A percentile compares a stretch with the other conserved stretches of the same genome.
Evolutionary conservation across 2,329 filamentous ascomycete genomes (phyloP).

Genomic region (Ophiostoma sp.): DNA sequence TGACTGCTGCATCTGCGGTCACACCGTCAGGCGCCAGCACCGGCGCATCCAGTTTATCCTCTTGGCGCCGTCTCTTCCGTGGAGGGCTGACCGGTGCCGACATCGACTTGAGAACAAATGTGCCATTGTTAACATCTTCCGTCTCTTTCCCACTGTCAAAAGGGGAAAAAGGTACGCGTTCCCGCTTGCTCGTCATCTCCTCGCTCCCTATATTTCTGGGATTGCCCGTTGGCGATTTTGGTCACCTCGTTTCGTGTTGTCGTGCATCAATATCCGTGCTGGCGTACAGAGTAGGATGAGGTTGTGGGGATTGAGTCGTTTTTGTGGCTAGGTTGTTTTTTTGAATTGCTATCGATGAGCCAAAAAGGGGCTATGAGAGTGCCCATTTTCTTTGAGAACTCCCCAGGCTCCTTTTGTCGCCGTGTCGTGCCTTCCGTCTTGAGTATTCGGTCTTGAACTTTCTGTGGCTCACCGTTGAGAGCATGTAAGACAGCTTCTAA

Average conservation of each 20-base stretch:
- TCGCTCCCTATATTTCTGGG: neutral
- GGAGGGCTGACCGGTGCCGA: slow-evolving; percentile 49
- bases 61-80: slow-evolving; percentile 35
- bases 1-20: too few relatives aligned
- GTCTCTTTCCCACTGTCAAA: too few relatives aligned
- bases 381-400: neutral
- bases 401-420: neutral
- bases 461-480: neutral
- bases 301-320: neutral
- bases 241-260: neutral
- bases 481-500: neutral
- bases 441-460: neutral
- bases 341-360: neutral
- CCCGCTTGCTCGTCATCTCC: neutral
- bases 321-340: neutral
- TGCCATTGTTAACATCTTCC: slow-evolving; percentile 21
- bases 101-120: slow-evolving; percentile 16
- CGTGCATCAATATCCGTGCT: neutral
- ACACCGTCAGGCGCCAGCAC: neutral
- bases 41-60: neutral
- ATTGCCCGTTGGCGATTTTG: neutral
- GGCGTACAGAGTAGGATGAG: neutral
- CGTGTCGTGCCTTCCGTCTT: slow-evolving; percentile 1
- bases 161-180: neutral
- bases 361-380: neutral